Evolutionary conservation across 2,329 filamentous ascomycete species (phyloP), one percentile per base, ranked within the genome.

Genomic region (Apiospora rasikravindrae): DNA sequence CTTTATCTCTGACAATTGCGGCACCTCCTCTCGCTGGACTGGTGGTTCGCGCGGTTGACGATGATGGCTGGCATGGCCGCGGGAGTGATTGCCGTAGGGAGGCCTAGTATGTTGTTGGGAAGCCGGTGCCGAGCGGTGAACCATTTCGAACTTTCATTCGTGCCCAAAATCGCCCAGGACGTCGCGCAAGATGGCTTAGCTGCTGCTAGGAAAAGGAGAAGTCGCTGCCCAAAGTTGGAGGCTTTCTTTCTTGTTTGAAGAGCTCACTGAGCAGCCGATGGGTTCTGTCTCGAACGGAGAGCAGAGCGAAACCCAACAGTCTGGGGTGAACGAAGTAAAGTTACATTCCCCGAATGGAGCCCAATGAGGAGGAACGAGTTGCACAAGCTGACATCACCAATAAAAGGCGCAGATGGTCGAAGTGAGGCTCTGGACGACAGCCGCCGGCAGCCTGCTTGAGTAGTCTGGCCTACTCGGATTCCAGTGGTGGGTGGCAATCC

Each of bases 1-100:
- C 4, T 76, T 70, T 53, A 79, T 76, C 61, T 72, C 64, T 10
- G 33, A 33, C 14, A 64, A n/a, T 14, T 22, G 19, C 4, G 19
- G 8, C 57, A 6, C 57, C n/a, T n/a, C 33, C 29, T 64, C 19
- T 14, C 19, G 57, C 33, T 40, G n/a, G 19, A 7, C 37, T 64
- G 29, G 33, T 10, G 10, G 57, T 37, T 64, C 57, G 57, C 57
- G 29, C 57, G 57, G 33, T n/a, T n/a, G 57, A 14, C 22, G 33
- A 40, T 14, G 57, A n/a, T 33, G 29, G 33, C 57, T n/a, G 57
- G 33, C 22, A 64, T 24, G 26, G 53, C 53, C 33, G 22, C 40
- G 19, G 22, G 33, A 6, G 22, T 40, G 57, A 13, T n/a, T 22
- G 57, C 19, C 57, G 22, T 7, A 37, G 57, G 57, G 19, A 37